These are phyloP conservation scores for Leccinellum rugosiceps DNA, from an alignment of 768 basidiomycete genomes.

Conservation along the genomic window DNA sequence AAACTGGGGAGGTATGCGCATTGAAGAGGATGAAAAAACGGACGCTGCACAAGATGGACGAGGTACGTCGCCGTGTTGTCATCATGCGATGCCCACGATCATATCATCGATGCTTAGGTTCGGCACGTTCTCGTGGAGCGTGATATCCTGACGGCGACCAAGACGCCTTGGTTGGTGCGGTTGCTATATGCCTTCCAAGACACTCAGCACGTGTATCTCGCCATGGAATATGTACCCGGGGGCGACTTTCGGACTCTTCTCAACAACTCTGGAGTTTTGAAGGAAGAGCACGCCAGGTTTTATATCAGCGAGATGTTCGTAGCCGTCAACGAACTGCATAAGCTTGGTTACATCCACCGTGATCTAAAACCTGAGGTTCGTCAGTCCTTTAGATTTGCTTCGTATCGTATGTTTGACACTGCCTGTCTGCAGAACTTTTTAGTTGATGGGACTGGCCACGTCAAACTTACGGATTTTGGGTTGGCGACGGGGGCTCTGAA, in stretches of 20 bases:
- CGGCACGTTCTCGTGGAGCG: conserved; percentile 98
- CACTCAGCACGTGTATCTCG: conserved; percentile 84
- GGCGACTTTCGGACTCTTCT: conserved; percentile 97
- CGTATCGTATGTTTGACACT: background rate
- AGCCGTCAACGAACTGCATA: conserved; percentile 90
- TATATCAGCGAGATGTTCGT: conserved; percentile 99
- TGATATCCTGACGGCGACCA: conserved; percentile 95
- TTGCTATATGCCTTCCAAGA: conserved; percentile 98
- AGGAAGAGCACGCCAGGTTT: conserved; percentile 95
- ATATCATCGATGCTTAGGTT: conserved; percentile 48
- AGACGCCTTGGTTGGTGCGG: conserved; percentile 95
- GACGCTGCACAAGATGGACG: conserved; percentile 97
- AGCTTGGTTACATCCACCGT: conserved; percentile 96
- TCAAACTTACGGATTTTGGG: conserved; percentile 97
- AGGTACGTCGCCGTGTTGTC: conserved; percentile 47
- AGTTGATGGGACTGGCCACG: conserved; percentile 92
- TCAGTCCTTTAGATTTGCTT: background rate
- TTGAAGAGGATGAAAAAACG: conserved; percentile 97
- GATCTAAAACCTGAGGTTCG: conserved; percentile 95
- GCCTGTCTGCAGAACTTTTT: conserved; percentile 76
- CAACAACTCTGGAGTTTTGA: conserved; percentile 96
- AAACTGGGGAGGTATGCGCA: conserved; percentile 95
- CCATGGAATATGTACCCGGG: conserved; percentile 99
- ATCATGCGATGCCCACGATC: background rate
- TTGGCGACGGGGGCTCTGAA: conserved; percentile 95